A percentile compares a stretch with the other conserved stretches of the same genome.
phyloP scores from a whole-genome alignment of 306 rosid species.

The Rosa multiflora region DNA sequence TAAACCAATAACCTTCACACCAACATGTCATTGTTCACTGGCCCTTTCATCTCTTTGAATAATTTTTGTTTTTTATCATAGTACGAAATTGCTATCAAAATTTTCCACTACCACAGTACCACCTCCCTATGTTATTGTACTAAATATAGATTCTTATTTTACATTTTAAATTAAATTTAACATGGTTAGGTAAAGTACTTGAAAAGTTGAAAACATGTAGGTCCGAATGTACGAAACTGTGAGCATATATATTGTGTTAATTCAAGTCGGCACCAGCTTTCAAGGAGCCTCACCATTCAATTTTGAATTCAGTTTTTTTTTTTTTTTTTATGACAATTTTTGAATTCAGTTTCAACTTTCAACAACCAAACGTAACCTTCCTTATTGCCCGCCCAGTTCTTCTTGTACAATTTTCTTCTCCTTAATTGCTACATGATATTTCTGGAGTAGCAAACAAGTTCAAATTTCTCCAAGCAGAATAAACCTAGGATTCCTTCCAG shows the following conservation, averaged over 20 bases:
- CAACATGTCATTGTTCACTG: no score
- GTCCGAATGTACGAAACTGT: conserved; percentile 5
- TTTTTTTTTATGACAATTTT: background rate
- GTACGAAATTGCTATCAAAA: no score
- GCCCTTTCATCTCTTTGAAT: no score
- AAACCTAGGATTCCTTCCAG: conserved; percentile 54
- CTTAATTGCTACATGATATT: background rate
- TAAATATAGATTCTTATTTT: no score
- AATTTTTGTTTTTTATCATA: no score
- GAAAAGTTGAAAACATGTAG: conserved; percentile 2
- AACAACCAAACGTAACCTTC: background rate
- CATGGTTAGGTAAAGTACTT: background rate
- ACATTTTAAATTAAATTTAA: background rate
- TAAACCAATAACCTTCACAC: no score
- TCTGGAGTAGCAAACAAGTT: conserved; percentile 26
- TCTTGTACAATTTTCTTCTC: no score
- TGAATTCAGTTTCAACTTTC: background rate
- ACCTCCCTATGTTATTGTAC: no score
- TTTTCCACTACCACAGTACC: no score
- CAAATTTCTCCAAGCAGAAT: conserved; percentile 27
- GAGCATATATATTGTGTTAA: background rate
- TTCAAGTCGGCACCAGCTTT: background rate
- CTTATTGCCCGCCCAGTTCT: background rate
- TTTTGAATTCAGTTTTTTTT: background rate
- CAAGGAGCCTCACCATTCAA: background rate